Conservation (phyloP, 2,329 filamentous ascomycete species). For the Sclerotinia subarctica region DNA sequence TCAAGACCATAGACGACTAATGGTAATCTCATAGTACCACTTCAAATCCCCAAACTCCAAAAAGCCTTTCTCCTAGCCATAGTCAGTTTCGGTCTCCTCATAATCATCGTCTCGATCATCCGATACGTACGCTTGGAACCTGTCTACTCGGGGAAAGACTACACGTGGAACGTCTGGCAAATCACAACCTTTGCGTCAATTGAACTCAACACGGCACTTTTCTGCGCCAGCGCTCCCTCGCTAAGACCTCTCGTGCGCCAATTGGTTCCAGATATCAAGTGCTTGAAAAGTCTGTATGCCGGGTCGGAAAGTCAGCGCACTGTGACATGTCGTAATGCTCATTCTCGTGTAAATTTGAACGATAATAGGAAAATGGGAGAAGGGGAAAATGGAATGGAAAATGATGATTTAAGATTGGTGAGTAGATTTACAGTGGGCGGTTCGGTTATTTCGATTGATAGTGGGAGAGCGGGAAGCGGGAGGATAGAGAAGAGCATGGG, state of each 20-base stretch:
- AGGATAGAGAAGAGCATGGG: neutral
- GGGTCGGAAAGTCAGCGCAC: neutral
- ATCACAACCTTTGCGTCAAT: slow-evolving; percentile 8
- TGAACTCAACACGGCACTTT: slow-evolving; percentile 1
- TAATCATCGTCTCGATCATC: neutral
- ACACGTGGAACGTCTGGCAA: slow-evolving; percentile 10
- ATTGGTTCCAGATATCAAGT: neutral
- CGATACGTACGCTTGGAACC: neutral
- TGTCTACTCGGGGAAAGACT: neutral
- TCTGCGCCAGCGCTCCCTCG: neutral
- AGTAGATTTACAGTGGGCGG: neutral
- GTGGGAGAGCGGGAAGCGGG: neutral
- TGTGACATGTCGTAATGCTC: neutral
- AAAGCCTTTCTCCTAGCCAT: neutral
- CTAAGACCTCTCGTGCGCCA: neutral
- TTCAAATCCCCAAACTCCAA: neutral
- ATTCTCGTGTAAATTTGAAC: too few relatives aligned
- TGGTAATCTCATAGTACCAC: neutral
- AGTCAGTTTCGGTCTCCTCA: neutral
- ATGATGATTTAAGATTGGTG: neutral
- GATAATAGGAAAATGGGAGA: neutral
- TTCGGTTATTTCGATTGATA: neutral
- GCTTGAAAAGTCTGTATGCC: neutral
- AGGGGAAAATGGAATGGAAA: neutral
- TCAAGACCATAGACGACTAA: neutral